These are phyloP conservation scores for Vickermania spadyakhi DNA, from an alignment of 208 protist species.

Conservation along the genomic window DNA sequence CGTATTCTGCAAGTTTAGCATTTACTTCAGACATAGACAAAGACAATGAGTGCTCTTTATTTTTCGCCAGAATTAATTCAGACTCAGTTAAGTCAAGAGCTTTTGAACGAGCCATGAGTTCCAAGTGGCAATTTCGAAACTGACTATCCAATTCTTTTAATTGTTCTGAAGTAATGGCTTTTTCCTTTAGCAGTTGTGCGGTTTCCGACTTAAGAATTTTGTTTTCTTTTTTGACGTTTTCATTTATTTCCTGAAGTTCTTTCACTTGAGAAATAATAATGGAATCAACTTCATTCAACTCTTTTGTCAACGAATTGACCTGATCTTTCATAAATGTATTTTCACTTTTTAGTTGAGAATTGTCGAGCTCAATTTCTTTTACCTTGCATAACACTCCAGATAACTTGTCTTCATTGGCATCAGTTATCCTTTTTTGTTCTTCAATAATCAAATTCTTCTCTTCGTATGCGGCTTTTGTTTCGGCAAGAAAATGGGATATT, in stretches of 20 bases:
- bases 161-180: conserved; percentile 4
- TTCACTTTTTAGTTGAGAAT: conserved; percentile 20
- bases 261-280: conserved; percentile 65
- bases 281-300: conserved; percentile 64
- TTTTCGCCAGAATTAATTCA: conserved; percentile 26
- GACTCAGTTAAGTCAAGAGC: conserved; percentile 41
- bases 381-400: neutral
- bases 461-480: neutral
- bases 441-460: conserved; percentile 7
- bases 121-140: conserved; percentile 1
- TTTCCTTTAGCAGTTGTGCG: conserved; percentile 10
- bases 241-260: conserved; percentile 65
- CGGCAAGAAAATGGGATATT: too few relatives aligned
- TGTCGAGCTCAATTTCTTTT: conserved; percentile 5
- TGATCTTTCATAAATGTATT: conserved; percentile 56
- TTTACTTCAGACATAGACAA: conserved; percentile 7
- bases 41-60: conserved; percentile 13
- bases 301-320: conserved; percentile 55
- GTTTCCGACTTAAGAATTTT: conserved; percentile 20
- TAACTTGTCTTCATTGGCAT: conserved; percentile 12
- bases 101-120: conserved; percentile 36
- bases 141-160: neutral
- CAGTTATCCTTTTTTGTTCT: conserved; percentile 11
- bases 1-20: conserved; percentile 10
- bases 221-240: conserved; percentile 30